These are phyloP conservation scores for Apostasia ramifera DNA, from an alignment of 106 monocot species.

Conservation along the genomic window DNA sequence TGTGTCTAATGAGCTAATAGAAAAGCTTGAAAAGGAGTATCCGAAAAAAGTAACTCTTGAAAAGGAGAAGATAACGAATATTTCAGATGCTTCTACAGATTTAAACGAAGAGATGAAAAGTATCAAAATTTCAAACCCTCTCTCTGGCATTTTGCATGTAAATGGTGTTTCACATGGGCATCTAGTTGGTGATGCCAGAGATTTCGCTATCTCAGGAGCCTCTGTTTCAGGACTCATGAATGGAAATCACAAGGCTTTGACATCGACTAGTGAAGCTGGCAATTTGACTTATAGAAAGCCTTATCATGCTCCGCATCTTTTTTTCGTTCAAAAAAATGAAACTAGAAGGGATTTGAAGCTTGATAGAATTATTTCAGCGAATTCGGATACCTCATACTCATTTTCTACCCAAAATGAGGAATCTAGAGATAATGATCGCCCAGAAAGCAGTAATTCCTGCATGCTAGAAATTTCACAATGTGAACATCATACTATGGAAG, in stretches of 20 bases:
- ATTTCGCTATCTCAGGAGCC: slow-evolving; percentile 8
- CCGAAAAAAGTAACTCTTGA: not conserved
- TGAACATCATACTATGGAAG: not conserved
- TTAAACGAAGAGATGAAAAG: slow-evolving; percentile 15
- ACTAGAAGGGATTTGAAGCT: not conserved
- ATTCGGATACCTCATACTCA: not conserved
- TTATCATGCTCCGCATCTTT: not conserved
- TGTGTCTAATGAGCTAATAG: not conserved
- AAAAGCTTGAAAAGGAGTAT: slow-evolving; percentile 1
- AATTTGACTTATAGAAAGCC: slow-evolving; percentile 6
- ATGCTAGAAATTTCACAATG: not conserved
- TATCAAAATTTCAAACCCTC: slow-evolving; percentile 14
- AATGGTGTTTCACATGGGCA: not conserved
- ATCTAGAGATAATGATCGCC: no score
- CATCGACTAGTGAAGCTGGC: slow-evolving; percentile 8
- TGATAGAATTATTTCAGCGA: not conserved
- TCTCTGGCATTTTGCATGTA: not conserved
- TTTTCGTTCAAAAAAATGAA: no score
- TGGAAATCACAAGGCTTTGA: slow-evolving; percentile 10
- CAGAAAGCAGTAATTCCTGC: not conserved
- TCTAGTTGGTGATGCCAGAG: slow-evolving; percentile 11
- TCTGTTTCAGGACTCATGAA: slow-evolving; percentile 1
- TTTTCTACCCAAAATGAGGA: not conserved
- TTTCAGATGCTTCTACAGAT: slow-evolving; percentile 9
- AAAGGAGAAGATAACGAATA: not conserved